Conservation (phyloP, 2,329 filamentous ascomycete species). For the Trichophyton schoenleinii region DNA sequence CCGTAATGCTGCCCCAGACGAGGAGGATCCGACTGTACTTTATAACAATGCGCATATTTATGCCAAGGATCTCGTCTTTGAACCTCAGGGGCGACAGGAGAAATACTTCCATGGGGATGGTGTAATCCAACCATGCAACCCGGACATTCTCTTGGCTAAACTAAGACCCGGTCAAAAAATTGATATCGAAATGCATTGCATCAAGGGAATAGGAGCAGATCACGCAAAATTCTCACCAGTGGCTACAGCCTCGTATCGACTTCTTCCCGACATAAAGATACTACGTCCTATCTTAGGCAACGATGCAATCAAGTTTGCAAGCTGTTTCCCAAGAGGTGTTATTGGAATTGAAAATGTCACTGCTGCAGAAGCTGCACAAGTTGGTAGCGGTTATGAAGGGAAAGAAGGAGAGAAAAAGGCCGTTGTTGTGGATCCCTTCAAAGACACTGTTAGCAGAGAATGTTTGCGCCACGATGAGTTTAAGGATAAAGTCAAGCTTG, state of each 20-base stretch:
- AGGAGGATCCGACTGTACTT: constrained; percentile 69
- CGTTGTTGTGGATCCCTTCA: constrained; percentile 76
- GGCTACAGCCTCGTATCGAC: constrained; percentile 81
- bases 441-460: constrained; percentile 89
- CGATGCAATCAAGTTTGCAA: constrained; percentile 78
- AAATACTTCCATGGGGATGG: constrained; percentile 50
- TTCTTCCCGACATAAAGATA: constrained; percentile 81
- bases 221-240: constrained; percentile 97
- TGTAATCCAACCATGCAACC: constrained; percentile 66
- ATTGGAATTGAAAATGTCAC: constrained; percentile 67
- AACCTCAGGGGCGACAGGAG: constrained; percentile 60
- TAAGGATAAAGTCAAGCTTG: constrained; percentile 87
- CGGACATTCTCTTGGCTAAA: constrained; percentile 89
- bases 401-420: constrained; percentile 73
- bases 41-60: constrained; percentile 81
- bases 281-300: constrained; percentile 67
- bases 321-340: constrained; percentile 81
- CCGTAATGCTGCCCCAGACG: constrained; percentile 53
- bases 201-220: constrained; percentile 86
- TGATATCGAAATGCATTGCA: constrained; percentile 76
- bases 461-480: constrained; percentile 86
- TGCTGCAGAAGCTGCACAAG: constrained; percentile 47
- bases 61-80: constrained; percentile 63
- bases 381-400: constrained; percentile 56
- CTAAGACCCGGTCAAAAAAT: constrained; percentile 82